phyloP scores from a whole-genome alignment of 192 early-diverging fungal species.

The Coemansia sp. region DNA sequence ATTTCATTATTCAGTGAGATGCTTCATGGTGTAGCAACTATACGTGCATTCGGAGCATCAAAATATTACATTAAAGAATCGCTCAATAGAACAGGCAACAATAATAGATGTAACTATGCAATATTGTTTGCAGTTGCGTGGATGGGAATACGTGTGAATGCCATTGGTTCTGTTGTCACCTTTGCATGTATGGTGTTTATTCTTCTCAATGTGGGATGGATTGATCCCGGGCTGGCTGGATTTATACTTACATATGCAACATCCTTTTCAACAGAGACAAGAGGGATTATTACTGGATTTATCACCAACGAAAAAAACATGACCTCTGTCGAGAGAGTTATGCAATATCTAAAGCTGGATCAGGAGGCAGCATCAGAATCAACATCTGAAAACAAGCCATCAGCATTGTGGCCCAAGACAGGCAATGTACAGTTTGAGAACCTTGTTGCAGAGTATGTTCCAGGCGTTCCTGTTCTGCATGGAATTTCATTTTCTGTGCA shows the following conservation, averaged over 20 bases:
- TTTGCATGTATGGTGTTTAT: conserved; percentile 70
- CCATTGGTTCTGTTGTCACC: conserved; percentile 71
- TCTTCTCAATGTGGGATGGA: conserved; percentile 43
- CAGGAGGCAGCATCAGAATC: no score
- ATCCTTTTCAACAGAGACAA: no score
- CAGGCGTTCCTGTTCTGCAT: no score
- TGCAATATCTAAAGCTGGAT: no score
- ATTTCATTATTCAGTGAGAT: conserved; percentile 80
- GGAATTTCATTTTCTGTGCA: no score
- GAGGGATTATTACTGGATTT: conserved; percentile 90
- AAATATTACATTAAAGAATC: conserved; percentile 65
- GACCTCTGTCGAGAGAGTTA: no score
- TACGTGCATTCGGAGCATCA: conserved; percentile 78
- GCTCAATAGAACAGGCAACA: conserved; percentile 59
- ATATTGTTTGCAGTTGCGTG: conserved; percentile 84
- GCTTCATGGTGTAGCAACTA: conserved; percentile 69
- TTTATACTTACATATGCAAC: no score
- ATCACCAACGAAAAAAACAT: no score
- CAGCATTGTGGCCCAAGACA: no score
- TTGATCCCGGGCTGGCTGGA: conserved; percentile 66
- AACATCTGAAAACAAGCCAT: no score
- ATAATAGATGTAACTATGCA: conserved; percentile 80
- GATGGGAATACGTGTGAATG: conserved; percentile 77
- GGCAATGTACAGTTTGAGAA: no score
- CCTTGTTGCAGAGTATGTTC: no score